Evolutionary conservation across 1,284 basidiomycete species (phyloP), one percentile per base, ranked within the genome.

Genomic region (Sanghuangporus baumii): DNA sequence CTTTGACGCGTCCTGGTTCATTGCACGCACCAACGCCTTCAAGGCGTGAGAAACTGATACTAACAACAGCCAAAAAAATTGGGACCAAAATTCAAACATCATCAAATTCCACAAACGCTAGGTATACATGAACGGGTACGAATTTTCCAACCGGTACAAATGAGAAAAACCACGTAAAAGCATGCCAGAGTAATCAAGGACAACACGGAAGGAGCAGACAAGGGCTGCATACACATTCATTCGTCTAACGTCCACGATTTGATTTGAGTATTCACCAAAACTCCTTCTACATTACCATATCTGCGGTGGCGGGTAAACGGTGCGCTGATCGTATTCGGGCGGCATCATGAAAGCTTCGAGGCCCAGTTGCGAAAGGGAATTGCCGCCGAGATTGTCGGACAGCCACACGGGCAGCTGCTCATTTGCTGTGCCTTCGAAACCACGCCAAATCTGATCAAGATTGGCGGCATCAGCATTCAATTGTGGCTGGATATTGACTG

Each of bases 281-380:
- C 20, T 41, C 23, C 46, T 12, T 47, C 26, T 52, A 26, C 51
- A 55, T 65, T 57, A 91, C 88, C 88, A 90, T 62, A 91, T 91
- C 71, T 89, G 88, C 50, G 84, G 81, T 31, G 82, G 79, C 62
- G 84, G 51, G 43, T 61, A 63, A 47, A 57, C 43, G 12, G 64
- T 67, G 41, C 66, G 78, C 2, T 86, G 85, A 51, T 90, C 78
- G 68, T 88, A 91, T 70, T 91, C 87, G 43, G 77, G 74, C 16
- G 91, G 91, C 50, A 93, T 78, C 59, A 93, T 77, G 74, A 91
- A 92, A 14, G 90, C 89, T 70, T 93, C 88, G 77, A 93, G 89
- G 63, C 91, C 90, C 68, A 88, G 82, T 72, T 91, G 89, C 26
- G 84, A 81, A 72, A 92, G 87, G 6, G 85, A 82, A 66, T 77